Evolutionary conservation across 495 filamentous ascomycete species (phyloP).

Genomic region (Oidiodendron maius): DNA sequence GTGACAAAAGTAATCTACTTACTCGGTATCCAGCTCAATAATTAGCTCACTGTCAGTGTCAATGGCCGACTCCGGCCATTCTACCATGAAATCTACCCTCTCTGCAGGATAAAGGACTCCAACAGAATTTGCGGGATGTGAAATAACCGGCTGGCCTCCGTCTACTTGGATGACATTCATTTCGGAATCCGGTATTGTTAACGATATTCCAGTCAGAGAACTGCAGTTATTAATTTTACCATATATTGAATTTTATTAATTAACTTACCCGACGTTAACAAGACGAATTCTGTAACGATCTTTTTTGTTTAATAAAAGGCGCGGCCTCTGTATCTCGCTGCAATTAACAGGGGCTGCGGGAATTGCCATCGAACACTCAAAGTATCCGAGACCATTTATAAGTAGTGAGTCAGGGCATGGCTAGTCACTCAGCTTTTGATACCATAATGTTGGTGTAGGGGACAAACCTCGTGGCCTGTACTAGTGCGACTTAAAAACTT

Average conservation of each 20-base stretch:
- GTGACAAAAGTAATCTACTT: constrained; percentile 1
- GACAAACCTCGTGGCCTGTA: constrained; percentile 27
- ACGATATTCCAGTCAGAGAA: constrained; percentile 10
- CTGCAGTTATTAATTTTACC: neutral
- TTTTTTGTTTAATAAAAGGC: constrained; percentile 9
- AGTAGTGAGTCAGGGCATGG: constrained; percentile 47
- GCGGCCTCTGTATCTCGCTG: constrained; percentile 11
- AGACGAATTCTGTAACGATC: constrained; percentile 12
- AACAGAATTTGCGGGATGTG: constrained; percentile 20
- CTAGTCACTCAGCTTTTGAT: constrained; percentile 22
- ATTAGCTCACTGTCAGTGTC: constrained; percentile 11
- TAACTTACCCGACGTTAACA: constrained; percentile 16
- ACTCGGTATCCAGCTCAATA: constrained; percentile 14
- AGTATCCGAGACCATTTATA: constrained; percentile 42
- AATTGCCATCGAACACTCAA: constrained; percentile 42
- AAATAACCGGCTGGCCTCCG: constrained; percentile 29
- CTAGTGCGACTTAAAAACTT: constrained; percentile 38
- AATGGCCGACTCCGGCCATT: constrained; percentile 5
- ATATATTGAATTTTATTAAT: neutral
- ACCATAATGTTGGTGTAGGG: constrained; percentile 11
- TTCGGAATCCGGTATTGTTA: constrained; percentile 10
- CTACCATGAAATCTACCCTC: constrained; percentile 40
- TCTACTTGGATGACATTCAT: constrained; percentile 27
- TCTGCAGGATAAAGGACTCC: constrained; percentile 45
- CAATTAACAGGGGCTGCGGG: constrained; percentile 42